Evolutionary conservation across 202 grass and related monocot genomes (phyloP).

Genomic region (Thinopyrum obtusiflorum): DNA sequence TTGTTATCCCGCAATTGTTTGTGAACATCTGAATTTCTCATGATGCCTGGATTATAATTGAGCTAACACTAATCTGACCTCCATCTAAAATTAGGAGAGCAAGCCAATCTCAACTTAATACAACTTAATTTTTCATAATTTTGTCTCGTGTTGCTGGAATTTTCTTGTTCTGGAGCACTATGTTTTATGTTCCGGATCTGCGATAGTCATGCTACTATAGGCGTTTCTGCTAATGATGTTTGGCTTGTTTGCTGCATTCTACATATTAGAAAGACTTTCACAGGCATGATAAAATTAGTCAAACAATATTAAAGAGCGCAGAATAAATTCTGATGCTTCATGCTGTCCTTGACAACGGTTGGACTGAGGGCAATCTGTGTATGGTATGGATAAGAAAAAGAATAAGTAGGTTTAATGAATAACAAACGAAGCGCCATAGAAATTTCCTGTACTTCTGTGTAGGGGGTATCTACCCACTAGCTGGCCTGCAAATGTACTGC

Average conservation of each 20-base stretch:
- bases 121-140: background rate
- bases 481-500: background rate
- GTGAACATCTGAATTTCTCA: background rate
- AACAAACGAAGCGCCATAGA: background rate
- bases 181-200: background rate
- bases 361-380: background rate
- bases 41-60: background rate
- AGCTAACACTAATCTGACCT: background rate
- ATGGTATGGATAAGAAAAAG: background rate
- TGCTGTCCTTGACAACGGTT: background rate
- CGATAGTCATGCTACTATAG: background rate
- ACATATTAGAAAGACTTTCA: background rate
- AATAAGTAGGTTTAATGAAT: background rate
- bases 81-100: background rate
- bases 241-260: background rate
- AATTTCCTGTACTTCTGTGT: background rate
- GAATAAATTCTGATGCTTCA: background rate
- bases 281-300: constrained; percentile 8
- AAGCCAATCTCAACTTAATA: background rate
- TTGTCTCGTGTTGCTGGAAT: background rate
- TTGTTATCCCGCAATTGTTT: background rate
- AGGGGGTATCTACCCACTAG: background rate
- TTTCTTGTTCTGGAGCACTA: background rate
- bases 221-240: background rate
- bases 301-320: background rate